phyloP scores from a whole-genome alignment of 129 eudicot species.

The Chrysanthemum makinoi region DNA sequence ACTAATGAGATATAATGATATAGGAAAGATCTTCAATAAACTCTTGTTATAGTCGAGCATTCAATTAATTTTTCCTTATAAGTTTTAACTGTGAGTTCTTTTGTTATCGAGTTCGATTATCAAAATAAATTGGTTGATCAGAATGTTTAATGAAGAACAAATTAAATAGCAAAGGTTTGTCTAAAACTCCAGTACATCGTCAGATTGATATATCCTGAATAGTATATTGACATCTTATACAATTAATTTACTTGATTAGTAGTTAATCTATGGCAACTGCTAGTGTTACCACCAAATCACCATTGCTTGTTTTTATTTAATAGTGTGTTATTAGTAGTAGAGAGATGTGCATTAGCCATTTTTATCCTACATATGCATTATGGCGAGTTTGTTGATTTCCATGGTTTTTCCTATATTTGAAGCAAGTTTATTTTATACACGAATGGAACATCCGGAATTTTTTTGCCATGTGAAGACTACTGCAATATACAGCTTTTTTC shows the following conservation, averaged over 20 bases:
- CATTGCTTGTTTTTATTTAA: neutral
- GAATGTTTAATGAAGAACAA: constrained; percentile 4
- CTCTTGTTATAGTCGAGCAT: neutral
- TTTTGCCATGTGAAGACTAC: too few species aligned
- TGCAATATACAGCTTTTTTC: too few species aligned
- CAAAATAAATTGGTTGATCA: constrained; percentile 1
- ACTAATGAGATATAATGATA: neutral
- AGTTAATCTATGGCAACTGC: neutral
- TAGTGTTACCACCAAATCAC: neutral
- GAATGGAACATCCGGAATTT: neutral
- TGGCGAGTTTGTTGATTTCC: constrained; percentile 8
- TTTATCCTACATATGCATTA: neutral
- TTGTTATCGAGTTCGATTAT: constrained; percentile 4
- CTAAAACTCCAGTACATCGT: constrained; percentile 9
- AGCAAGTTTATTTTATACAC: neutral
- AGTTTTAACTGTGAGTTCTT: neutral
- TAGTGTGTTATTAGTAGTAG: neutral
- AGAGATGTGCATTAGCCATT: neutral
- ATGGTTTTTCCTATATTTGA: neutral
- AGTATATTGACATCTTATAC: neutral
- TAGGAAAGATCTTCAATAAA: neutral
- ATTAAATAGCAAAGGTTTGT: neutral
- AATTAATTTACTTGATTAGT: neutral
- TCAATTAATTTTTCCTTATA: neutral
- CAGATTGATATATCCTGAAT: constrained; percentile 1